These are phyloP conservation scores for Venturia oleaginea DNA, from an alignment of 2,329 filamentous ascomycete species.

Conservation along the genomic window DNA sequence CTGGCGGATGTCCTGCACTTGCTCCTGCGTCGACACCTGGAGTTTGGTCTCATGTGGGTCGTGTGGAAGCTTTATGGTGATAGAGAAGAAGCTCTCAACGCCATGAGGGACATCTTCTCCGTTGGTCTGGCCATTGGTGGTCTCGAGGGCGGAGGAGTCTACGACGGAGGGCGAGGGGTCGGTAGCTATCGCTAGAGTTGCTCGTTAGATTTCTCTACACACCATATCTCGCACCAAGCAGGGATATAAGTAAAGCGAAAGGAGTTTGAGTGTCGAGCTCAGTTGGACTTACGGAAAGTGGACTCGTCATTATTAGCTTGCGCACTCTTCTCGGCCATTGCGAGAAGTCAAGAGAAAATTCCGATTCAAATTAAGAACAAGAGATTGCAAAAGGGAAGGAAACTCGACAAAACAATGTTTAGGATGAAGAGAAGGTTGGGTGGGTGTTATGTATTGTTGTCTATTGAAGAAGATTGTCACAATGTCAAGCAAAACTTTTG, in stretches of 20 bases:
- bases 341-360: neutral
- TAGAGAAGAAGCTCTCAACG: slow-evolving; percentile 46
- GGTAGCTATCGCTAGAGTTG: neutral
- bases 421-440: neutral
- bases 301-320: slow-evolving; percentile 2
- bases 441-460: neutral
- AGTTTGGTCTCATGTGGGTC: slow-evolving; percentile 71
- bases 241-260: neutral
- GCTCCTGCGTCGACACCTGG: slow-evolving; percentile 85
- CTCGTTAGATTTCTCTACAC: neutral
- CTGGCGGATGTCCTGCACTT: slow-evolving; percentile 94
- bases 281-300: neutral
- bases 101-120: neutral
- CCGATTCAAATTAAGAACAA: neutral
- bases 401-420: neutral
- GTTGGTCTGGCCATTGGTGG: neutral
- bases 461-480: neutral
- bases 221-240: neutral
- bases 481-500: neutral
- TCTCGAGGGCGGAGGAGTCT: slow-evolving; percentile 4
- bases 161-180: neutral
- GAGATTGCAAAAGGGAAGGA: neutral
- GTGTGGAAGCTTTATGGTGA: slow-evolving; percentile 76
- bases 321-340: slow-evolving; percentile 4
- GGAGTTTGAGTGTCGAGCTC: neutral